phyloP scores from a whole-genome alignment of 352 stramenopile species.

The Detonula confervacea region DNA sequence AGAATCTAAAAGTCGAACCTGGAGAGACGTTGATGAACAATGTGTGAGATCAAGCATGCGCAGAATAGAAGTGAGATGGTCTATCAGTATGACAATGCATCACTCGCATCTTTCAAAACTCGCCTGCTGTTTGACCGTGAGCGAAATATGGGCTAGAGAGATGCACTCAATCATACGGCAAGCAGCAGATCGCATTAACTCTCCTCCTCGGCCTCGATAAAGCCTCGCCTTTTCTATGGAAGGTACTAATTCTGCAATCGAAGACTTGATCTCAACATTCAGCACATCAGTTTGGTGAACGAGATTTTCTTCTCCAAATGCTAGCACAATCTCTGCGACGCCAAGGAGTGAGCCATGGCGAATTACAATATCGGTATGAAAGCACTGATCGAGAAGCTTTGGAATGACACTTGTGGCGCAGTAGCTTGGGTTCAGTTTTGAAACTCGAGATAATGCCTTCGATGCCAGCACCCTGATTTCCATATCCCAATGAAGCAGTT shows the following conservation, averaged over 20 bases:
- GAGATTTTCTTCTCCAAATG: conserved; percentile 68
- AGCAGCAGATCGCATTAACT: conserved; percentile 93
- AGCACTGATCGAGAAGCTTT: conserved; percentile 85
- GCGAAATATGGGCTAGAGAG: conserved; percentile 68
- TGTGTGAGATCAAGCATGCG: background rate
- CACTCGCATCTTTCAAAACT: conserved; percentile 28
- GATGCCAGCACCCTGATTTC: conserved; percentile 91
- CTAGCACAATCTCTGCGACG: conserved; percentile 88
- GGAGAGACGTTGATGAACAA: conserved; percentile 6
- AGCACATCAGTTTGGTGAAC: conserved; percentile 22
- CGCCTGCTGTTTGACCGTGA: conserved; percentile 84
- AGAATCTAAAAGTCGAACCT: conserved; percentile 87
- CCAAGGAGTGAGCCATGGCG: conserved; percentile 94
- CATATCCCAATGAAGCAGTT: conserved; percentile 95
- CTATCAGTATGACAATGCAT: background rate
- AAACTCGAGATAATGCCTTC: conserved; percentile 88
- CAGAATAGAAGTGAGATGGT: no score
- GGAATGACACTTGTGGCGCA: conserved; percentile 87
- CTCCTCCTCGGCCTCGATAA: conserved; percentile 94
- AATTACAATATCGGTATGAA: conserved; percentile 87
- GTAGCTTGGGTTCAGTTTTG: conserved; percentile 86
- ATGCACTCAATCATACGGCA: conserved; percentile 95
- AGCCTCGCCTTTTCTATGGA: conserved; percentile 93
- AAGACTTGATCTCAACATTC: conserved; percentile 34
- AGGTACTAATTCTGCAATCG: conserved; percentile 81